Evolutionary conservation across 2,329 filamentous ascomycete species (phyloP).

Genomic region (Fusarium pseudoanthophilum): DNA sequence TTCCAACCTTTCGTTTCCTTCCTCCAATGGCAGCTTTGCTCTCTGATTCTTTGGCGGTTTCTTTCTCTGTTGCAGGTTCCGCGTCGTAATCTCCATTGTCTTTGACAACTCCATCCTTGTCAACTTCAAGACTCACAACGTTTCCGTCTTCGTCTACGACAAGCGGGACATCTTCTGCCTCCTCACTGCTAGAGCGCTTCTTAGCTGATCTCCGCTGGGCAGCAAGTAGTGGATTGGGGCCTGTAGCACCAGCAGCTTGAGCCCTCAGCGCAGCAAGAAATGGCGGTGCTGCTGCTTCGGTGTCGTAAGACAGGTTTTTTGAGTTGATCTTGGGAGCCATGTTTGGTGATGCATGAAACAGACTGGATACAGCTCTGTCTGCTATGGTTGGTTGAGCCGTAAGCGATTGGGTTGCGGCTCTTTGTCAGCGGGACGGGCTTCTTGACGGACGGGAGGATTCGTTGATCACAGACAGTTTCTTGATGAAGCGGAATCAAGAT

Average conservation of each 20-base stretch:
- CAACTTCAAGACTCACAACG: slow-evolving; percentile 63
- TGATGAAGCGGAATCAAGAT: slow-evolving; percentile 11
- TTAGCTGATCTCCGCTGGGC: slow-evolving; percentile 60
- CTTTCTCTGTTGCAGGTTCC: slow-evolving; percentile 45
- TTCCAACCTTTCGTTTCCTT: slow-evolving; percentile 65
- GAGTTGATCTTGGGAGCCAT: slow-evolving; percentile 72
- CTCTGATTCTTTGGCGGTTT: slow-evolving; percentile 47
- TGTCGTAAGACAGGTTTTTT: slow-evolving; percentile 76
- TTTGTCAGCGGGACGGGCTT: slow-evolving; percentile 24
- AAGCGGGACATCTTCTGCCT: slow-evolving; percentile 80
- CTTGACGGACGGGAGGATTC: slow-evolving; percentile 2
- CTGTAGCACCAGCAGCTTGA: slow-evolving; percentile 59
- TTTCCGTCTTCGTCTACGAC: slow-evolving; percentile 80
- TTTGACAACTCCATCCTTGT: slow-evolving; percentile 57
- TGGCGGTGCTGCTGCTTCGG: slow-evolving; percentile 66
- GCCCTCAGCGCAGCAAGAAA: slow-evolving; percentile 69
- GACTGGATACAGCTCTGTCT: background rate
- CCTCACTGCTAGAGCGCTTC: slow-evolving; percentile 70
- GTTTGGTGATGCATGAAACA: slow-evolving; percentile 4
- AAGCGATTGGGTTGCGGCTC: slow-evolving; percentile 20
- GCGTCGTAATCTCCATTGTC: slow-evolving; percentile 40
- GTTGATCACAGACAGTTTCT: background rate
- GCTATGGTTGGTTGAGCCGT: slow-evolving; percentile 27
- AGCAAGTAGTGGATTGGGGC: slow-evolving; percentile 64
- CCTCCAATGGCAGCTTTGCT: slow-evolving; percentile 48